Conservation (phyloP, 2,329 filamentous ascomycete species). For the Claviceps citrina region DNA sequence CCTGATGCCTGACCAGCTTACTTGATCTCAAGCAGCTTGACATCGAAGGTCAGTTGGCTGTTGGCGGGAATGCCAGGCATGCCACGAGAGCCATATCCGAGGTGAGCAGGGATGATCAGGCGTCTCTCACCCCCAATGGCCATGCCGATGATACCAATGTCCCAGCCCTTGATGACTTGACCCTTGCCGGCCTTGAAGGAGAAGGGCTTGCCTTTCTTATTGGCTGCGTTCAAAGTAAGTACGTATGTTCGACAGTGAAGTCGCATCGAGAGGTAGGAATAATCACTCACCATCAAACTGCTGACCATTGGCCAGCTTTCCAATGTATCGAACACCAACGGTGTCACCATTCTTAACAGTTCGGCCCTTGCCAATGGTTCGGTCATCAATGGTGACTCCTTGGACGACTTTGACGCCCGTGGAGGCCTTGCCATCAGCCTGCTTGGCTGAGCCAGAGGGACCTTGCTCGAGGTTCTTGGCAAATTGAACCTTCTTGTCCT, state of each 20-base stretch:
- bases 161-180: slow-evolving; percentile 98
- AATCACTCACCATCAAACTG: slow-evolving; percentile 70
- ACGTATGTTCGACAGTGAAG: not conserved
- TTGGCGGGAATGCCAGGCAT: slow-evolving; percentile 79
- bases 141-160: slow-evolving; percentile 88
- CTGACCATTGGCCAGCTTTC: slow-evolving; percentile 88
- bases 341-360: slow-evolving; percentile 80
- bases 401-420: slow-evolving; percentile 64
- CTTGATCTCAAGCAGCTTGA: slow-evolving; percentile 74
- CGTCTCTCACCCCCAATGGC: slow-evolving; percentile 83
- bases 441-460: slow-evolving; percentile 55
- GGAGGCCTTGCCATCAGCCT: slow-evolving; percentile 26
- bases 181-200: slow-evolving; percentile 85
- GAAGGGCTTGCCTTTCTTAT: slow-evolving; percentile 98
- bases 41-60: slow-evolving; percentile 82
- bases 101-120: slow-evolving; percentile 70
- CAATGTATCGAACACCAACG: slow-evolving; percentile 93
- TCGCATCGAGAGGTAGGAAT: not conserved
- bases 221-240: slow-evolving; percentile 38
- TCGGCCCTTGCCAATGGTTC: slow-evolving; percentile 75
- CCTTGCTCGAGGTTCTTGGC: slow-evolving; percentile 98
- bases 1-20: slow-evolving; percentile 26
- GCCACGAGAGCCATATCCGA: slow-evolving; percentile 77
- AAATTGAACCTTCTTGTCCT: slow-evolving; percentile 92
- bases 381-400: slow-evolving; percentile 88